Evolutionary conservation across 805 yeast genomes (phyloP), one percentile per base, ranked within the genome.

Genomic region (Wickerhamomyces ciferrii): DNA sequence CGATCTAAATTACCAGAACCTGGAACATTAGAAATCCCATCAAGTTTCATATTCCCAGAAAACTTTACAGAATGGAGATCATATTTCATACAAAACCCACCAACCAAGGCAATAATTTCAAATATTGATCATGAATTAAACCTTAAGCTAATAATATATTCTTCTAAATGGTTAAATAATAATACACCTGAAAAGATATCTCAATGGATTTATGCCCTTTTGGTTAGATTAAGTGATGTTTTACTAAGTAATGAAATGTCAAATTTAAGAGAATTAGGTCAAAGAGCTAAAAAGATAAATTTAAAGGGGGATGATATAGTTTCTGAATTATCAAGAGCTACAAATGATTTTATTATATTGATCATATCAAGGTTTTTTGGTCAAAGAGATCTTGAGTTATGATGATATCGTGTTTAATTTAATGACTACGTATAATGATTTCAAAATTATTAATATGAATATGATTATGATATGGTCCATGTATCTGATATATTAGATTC

Each of bases 21-120:
- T 19, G 56, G 53, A 7, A 40, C 19, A 5, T 35, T 53, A 5
- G 35, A 35, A 3, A 46, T 51, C 14, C 62, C 62, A 0, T 17
- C 43, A 9, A 49, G 48, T 17, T 55, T 53, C 20, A 43, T 43
- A 21, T 53, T 56, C 43, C 62, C 62, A 11, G 51, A 49, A 36
- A 54, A 45, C 18, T 58, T 58, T 49, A 57, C 60, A 1, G 51
- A 49, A 21, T 60, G 63, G 64, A 48, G 56, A 37, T 42, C 44
- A 5, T 59, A 48, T 23, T 39, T 53, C 7, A 42, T 53, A 41
- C 17, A 50, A 1, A 46, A 48, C n/a, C 46, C 48, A 21, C 61
- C 62, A 0, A 20, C 49, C 1, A 5, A 41, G 2, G 44, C 43
- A 5, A 18, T 57, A 1, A 34, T 57, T 2, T 51, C 56, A 3